Evolutionary conservation across 176 grass and related monocot genomes (phyloP), one percentile per base, ranked within the genome.

Genomic region (Zizania latifolia): DNA sequence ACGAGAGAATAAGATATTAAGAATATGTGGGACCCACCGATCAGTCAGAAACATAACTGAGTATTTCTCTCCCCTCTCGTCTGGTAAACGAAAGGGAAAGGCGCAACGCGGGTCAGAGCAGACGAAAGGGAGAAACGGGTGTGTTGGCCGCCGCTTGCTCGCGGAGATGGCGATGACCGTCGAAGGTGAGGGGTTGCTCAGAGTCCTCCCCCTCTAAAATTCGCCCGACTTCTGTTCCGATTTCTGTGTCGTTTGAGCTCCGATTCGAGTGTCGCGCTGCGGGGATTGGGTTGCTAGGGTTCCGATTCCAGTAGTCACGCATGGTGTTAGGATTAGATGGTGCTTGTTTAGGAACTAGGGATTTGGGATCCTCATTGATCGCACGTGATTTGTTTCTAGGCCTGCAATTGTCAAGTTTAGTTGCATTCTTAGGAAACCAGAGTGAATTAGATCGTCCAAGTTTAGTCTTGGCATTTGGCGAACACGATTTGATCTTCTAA

Each of bases 141-240:
- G 55, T 60, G 58, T 19, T 62, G n/a, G n/a, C n/a, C 34, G 10
- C 62, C 6, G 39, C 8, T 8, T 40, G 68, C 46, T 72, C 6
- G 22, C 39, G 3, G 32, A 68, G 56, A 93, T 90, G 91, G 91
- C 91, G 81, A 93, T 93, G 91, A 90, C 84, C 68, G 81, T 93
- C 19, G 78, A 87, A 87, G 87, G 91, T 93, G 68, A 70, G 50
- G 36, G n/a, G n/a, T 8, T 15, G 44, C 10, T 69, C 28, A 0
- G 22, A 5, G 1, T 5, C 2, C 3, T 14, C 16, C 5, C 32
- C 3, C 50, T 26, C 19, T 0, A 0, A n/a, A n/a, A n/a, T n/a
- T n/a, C n/a, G n/a, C n/a, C n/a, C n/a, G n/a, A n/a, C n/a, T 15
- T 45, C 28, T 32, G n/a, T 22, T 10, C 31, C 24, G n/a, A 19